These are phyloP conservation scores for Microdochium nivale DNA, from an alignment of 2,329 filamentous ascomycete species.

Conservation along the genomic window DNA sequence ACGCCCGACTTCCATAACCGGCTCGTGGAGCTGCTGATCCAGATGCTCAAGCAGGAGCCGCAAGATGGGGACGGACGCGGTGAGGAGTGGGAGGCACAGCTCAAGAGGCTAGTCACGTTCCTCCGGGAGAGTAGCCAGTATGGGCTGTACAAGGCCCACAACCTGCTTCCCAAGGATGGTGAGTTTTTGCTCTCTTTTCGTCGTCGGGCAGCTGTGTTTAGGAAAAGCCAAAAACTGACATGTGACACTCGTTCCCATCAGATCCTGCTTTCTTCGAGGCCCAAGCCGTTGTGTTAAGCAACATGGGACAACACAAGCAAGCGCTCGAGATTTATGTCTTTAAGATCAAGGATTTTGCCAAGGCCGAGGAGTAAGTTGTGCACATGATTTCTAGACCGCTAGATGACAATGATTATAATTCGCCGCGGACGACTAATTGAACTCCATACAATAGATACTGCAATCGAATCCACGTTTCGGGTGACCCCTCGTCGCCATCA, in stretches of 20 bases:
- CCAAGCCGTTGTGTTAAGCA: constrained; percentile 82
- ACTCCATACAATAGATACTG: constrained; percentile 57
- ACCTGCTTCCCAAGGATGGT: constrained; percentile 73
- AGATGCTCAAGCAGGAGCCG: constrained; percentile 1
- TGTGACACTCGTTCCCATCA: constrained; percentile 21
- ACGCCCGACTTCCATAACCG: constrained; percentile 83
- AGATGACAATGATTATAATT: background rate
- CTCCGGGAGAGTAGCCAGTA: constrained; percentile 71
- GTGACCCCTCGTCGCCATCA: constrained; percentile 23
- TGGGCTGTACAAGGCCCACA: constrained; percentile 69
- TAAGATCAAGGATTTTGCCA: constrained; percentile 75
- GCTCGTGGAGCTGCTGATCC: constrained; percentile 59
- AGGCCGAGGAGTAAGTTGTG: constrained; percentile 77
- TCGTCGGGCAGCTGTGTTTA: background rate
- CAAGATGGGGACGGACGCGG: constrained; percentile 28
- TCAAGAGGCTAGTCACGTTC: constrained; percentile 64
- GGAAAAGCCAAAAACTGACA: background rate
- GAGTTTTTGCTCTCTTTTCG: constrained; percentile 19
- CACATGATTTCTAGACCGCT: too few species aligned
- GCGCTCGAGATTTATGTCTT: constrained; percentile 97
- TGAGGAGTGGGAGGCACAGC: constrained; percentile 46
- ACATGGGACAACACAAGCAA: constrained; percentile 92
- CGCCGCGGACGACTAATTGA: constrained; percentile 2
- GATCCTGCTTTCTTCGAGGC: constrained; percentile 83
- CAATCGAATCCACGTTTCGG: constrained; percentile 68